Evolutionary conservation across 208 protist species (phyloP), one percentile per base, ranked within the genome.

Genomic region (Trypanosoma brucei): DNA sequence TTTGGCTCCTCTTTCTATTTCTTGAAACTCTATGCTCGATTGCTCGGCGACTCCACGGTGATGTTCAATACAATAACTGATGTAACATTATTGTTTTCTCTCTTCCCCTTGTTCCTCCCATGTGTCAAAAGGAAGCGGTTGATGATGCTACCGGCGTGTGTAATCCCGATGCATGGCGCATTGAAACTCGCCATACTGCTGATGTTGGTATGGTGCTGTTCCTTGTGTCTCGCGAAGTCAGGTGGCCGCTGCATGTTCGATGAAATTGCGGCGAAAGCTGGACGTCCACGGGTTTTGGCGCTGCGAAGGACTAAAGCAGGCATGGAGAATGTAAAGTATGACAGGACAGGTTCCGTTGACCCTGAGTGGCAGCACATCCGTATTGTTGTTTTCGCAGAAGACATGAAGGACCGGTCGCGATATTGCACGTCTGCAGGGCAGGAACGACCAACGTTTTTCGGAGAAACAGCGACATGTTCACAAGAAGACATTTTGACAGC

Each of bases 381-480:
- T 68, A 70, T 86, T 54, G 11, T 37, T 35, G 52, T 70, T 44
- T 81, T 75, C 49, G 50, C 56, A 34, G 42, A 62, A 3, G 77
- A 86, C 48, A 51, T 90, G 52, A 57, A 65, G 13, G 51, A 79
- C 39, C 30, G 35, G 37, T 44, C 39, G 48, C 40, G 65, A 42
- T 72, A 84, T 69, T 91, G 84, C 74, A 62, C 71, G 5, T 0
- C 38, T 30, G 58, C 59, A 14, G 70, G 70, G 2, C 48, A 81
- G 40, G n/a, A n/a, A 1, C 50, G 62, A 4, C 51, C 60, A 0
- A 55, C 78, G 49, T 72, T 78, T 31, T 8, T 11, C 0, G 79
- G 73, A 34, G 44, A 9, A 34, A 64, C 13, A 8, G 39, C 66
- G 5, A 49, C 8, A 2, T 90, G 83, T 62, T 57, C 34, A 46